Percentiles rank a stretch among this genome's conserved stretches.
phyloP scores from a whole-genome alignment of 495 filamentous ascomycete species.

The Hypoxylon crocopeplum region DNA sequence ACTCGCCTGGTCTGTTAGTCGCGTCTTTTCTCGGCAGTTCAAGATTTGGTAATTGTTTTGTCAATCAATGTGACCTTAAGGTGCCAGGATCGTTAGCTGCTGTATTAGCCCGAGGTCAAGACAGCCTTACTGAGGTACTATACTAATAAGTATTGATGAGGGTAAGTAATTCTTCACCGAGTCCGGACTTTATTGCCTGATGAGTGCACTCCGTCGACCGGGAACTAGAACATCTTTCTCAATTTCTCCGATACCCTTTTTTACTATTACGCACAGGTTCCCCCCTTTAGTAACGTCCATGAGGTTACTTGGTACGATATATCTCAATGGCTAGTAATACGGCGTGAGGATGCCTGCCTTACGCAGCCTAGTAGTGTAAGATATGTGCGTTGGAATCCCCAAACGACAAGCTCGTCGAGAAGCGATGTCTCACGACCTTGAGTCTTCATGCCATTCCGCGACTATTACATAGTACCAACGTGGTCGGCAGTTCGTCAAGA shows the following conservation, averaged over 20 bases:
- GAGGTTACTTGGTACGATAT: not conserved
- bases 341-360: slow-evolving; percentile 2
- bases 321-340: slow-evolving; percentile 10
- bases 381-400: not conserved
- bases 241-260: too few species aligned
- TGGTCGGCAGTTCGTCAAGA: slow-evolving; percentile 12
- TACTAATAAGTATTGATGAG: slow-evolving; percentile 1
- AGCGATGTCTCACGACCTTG: not conserved
- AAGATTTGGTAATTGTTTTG: slow-evolving; percentile 19
- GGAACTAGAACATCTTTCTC: too few species aligned
- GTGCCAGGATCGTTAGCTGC: slow-evolving; percentile 6
- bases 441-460: slow-evolving; percentile 3
- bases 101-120: slow-evolving; percentile 3
- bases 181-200: slow-evolving; percentile 10
- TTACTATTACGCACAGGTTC: not conserved
- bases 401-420: not conserved
- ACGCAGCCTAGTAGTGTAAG: not conserved
- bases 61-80: slow-evolving; percentile 20
- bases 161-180: slow-evolving; percentile 14
- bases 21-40: slow-evolving; percentile 31
- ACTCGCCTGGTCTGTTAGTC: slow-evolving; percentile 6
- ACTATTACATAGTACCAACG: slow-evolving; percentile 1
- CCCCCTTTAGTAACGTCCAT: too few species aligned
- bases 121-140: not conserved
- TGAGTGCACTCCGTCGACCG: not conserved